A percentile compares a stretch with the other conserved stretches of the same genome.
Conservation (phyloP, 2,329 filamentous ascomycete genomes). For the Cercospora sp. region DNA sequence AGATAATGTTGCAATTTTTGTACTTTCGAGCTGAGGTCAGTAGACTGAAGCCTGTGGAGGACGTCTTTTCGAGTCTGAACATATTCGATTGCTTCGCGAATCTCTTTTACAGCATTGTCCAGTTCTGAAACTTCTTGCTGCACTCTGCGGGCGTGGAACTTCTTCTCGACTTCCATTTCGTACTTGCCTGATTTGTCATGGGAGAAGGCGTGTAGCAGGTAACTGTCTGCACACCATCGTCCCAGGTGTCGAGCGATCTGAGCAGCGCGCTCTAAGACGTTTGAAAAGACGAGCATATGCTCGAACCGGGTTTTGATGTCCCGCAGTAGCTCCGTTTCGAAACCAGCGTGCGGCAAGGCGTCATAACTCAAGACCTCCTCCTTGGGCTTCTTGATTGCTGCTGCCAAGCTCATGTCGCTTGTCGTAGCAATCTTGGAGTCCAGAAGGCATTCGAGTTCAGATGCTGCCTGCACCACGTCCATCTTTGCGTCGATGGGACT, state of each 20-base stretch:
- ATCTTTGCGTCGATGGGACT: conserved; percentile 85
- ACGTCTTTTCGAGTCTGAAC: conserved; percentile 24
- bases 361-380: conserved; percentile 62
- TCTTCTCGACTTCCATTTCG: conserved; percentile 29
- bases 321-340: conserved; percentile 65
- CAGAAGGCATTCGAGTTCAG: conserved; percentile 72
- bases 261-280: conserved; percentile 60
- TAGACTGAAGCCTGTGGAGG: conserved; percentile 8
- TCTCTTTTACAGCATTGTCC: conserved; percentile 55
- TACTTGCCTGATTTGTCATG: conserved; percentile 29
- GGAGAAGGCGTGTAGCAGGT: conserved; percentile 41
- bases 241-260: conserved; percentile 68
- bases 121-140: conserved; percentile 40
- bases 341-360: conserved; percentile 49
- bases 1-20: conserved; percentile 62
- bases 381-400: conserved; percentile 59
- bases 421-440: conserved; percentile 82
- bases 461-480: conserved; percentile 66
- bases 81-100: conserved; percentile 59
- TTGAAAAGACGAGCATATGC: conserved; percentile 55
- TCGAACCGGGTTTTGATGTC: conserved; percentile 56
- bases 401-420: conserved; percentile 59
- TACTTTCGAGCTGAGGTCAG: conserved; percentile 71
- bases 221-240: conserved; percentile 78
- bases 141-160: conserved; percentile 38